These are phyloP conservation scores for Beta corolliflora DNA, from an alignment of 179 eudicot genomes.

Conservation along the genomic window DNA sequence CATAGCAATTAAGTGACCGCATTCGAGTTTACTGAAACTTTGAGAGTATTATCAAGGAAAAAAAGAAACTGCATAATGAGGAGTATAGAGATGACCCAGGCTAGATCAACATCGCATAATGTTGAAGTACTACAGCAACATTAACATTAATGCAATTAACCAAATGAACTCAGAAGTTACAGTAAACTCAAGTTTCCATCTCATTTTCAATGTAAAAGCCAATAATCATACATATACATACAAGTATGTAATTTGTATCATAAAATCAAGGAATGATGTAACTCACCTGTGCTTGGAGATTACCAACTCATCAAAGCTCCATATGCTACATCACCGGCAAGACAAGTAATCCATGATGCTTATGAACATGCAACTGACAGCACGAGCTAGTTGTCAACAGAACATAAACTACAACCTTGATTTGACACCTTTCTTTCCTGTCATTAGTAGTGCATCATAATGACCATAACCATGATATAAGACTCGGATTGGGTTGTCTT, in stretches of 20 bases:
- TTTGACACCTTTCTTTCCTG: constrained; percentile 51
- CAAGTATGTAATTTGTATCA: not conserved
- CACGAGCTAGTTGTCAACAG: not conserved
- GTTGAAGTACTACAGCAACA: not conserved
- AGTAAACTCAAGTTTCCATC: not conserved
- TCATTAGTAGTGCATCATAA: constrained; percentile 75
- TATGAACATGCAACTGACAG: not conserved
- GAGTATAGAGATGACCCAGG: not conserved
- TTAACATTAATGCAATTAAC: not conserved
- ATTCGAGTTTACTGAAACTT: no score
- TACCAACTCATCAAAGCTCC: constrained; percentile 2
- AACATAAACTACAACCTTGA: constrained; percentile 47
- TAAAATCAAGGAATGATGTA: not conserved
- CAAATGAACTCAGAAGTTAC: not conserved
- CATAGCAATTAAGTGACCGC: no score
- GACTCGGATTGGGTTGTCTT: constrained; percentile 75
- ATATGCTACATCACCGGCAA: not conserved
- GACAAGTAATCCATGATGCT: not conserved
- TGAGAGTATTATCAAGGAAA: not conserved
- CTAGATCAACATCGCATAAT: not conserved
- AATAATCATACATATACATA: not conserved
- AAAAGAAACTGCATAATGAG: not conserved
- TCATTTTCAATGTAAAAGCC: not conserved
- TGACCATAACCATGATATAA: constrained; percentile 93
- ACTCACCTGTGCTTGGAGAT: not conserved